Evolutionary conservation across 2,329 filamentous ascomycete species (phyloP).

Genomic region (Aureobasidium sp.): DNA sequence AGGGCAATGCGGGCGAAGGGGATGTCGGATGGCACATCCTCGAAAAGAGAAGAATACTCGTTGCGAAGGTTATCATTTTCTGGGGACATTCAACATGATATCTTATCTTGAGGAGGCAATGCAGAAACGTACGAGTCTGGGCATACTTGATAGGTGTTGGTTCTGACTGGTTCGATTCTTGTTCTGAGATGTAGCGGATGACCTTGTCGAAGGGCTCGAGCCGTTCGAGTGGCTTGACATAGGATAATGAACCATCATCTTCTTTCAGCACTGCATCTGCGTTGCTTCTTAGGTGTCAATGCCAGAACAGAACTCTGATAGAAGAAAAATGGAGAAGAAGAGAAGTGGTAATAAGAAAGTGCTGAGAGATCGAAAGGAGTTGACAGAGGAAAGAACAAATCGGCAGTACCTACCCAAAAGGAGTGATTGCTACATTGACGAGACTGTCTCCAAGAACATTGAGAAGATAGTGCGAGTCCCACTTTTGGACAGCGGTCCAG

Average conservation of each 20-base stretch:
- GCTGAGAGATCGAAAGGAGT: not conserved
- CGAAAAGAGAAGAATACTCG: slow-evolving; percentile 60
- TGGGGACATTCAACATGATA: slow-evolving; percentile 23
- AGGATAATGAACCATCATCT: slow-evolving; percentile 42
- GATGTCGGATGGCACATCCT: slow-evolving; percentile 54
- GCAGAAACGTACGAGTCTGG: slow-evolving; percentile 57
- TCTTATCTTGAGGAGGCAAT: not conserved
- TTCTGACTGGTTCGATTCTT: slow-evolving; percentile 43
- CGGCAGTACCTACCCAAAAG: slow-evolving; percentile 49
- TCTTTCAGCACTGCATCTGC: slow-evolving; percentile 57
- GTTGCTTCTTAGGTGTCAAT: slow-evolving; percentile 34
- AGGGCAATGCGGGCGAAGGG: slow-evolving; percentile 69
- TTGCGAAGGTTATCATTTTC: slow-evolving; percentile 75
- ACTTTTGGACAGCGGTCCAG: slow-evolving; percentile 58
- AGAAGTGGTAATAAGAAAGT: no score
- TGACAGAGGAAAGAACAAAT: not conserved
- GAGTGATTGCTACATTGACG: slow-evolving; percentile 75
- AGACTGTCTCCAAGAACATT: slow-evolving; percentile 46
- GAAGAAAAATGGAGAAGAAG: no score
- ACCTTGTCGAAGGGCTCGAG: slow-evolving; percentile 56
- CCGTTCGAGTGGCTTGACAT: slow-evolving; percentile 67
- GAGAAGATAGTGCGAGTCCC: slow-evolving; percentile 56
- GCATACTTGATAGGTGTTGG: slow-evolving; percentile 53
- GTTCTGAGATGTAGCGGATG: slow-evolving; percentile 52
- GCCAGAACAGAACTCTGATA: not conserved